These are phyloP conservation scores for Hyaloscypha finlandica DNA, from an alignment of 495 filamentous ascomycete species.

Conservation along the genomic window DNA sequence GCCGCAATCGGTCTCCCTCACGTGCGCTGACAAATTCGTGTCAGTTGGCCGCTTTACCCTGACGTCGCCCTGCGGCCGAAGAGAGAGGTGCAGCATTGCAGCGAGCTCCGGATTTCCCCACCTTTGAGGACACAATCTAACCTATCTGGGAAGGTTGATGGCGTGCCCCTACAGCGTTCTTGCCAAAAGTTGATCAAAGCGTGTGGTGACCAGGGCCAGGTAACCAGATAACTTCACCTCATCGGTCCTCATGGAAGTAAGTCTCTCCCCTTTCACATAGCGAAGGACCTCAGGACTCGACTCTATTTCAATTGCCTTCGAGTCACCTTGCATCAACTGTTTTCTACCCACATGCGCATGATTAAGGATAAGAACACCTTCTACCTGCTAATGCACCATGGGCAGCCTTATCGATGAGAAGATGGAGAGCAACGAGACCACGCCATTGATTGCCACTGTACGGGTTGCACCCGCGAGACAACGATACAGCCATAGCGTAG, in stretches of 20 bases:
- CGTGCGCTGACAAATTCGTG: background rate
- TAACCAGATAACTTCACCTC: background rate
- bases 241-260: too few species aligned
- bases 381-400: constrained; percentile 24
- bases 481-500: constrained; percentile 66
- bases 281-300: background rate
- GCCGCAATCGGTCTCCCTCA: background rate
- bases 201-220: background rate
- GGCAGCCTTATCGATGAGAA: constrained; percentile 26
- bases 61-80: background rate
- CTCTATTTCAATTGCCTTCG: background rate
- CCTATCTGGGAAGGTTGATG: background rate
- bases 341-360: background rate
- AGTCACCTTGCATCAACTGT: background rate
- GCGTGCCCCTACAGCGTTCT: background rate
- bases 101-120: background rate
- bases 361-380: background rate
- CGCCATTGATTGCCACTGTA: constrained; percentile 63
- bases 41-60: background rate
- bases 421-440: constrained; percentile 57
- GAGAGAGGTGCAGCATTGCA: background rate
- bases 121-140: background rate
- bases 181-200: background rate
- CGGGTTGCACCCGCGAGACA: constrained; percentile 51
- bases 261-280: background rate